Evolutionary conservation across 2,329 filamentous ascomycete species (phyloP).

Genomic region (Talaromyces sp.): DNA sequence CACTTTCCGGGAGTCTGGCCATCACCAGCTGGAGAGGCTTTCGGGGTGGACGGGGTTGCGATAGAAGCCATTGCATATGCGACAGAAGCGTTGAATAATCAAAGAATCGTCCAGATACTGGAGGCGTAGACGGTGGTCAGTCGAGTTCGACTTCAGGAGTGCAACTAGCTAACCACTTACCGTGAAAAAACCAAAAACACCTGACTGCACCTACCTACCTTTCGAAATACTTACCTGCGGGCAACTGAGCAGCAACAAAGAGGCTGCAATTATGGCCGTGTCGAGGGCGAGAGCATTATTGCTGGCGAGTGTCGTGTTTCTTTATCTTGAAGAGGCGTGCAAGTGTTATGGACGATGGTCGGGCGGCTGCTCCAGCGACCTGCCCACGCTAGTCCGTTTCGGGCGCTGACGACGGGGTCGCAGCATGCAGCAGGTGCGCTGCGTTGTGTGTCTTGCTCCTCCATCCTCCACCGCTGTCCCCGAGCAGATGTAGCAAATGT

Average conservation of each 20-base stretch:
- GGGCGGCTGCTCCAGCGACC: not conserved
- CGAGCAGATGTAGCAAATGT: conserved; percentile 5
- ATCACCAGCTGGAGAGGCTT: conserved; percentile 19
- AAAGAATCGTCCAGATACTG: not conserved
- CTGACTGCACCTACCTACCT: not conserved
- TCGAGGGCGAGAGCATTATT: not conserved
- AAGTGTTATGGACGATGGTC: not conserved
- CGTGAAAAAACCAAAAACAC: not conserved
- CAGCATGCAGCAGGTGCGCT: not conserved
- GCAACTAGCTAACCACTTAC: not conserved
- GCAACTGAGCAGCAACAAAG: not conserved
- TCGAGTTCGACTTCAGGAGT: not conserved
- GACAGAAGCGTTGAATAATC: not conserved
- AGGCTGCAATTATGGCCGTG: not conserved
- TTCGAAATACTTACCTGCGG: not conserved
- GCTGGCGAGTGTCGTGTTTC: not conserved
- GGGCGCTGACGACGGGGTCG: not conserved
- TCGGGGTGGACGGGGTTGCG: conserved; percentile 38
- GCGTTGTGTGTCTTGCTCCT: not conserved
- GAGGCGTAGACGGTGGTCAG: not conserved
- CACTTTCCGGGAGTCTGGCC: conserved; percentile 65
- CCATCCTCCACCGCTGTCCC: not conserved
- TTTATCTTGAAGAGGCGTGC: not conserved
- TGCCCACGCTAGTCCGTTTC: not conserved
- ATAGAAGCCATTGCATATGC: conserved; percentile 27